phyloP scores from a whole-genome alignment of 371 early-diverging fungal species.

The Mortierella sp. region DNA sequence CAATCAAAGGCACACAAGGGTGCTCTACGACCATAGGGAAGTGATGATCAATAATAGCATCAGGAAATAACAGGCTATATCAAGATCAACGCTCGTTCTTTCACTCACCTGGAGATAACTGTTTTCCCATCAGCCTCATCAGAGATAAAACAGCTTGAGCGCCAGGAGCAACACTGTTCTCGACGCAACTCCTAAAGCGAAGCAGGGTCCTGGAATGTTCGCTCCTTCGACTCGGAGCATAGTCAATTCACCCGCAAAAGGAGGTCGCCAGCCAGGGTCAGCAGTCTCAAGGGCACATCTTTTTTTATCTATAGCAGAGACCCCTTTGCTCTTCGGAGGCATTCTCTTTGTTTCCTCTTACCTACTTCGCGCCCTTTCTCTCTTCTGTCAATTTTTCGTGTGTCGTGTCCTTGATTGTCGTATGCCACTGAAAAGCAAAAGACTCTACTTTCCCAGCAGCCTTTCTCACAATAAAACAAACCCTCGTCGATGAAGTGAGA shows the following conservation, averaged over 20 bases:
- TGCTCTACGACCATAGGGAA: no score
- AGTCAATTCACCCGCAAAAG: background rate
- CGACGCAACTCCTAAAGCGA: background rate
- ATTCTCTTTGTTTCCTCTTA: background rate
- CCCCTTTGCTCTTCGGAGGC: no score
- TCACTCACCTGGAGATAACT: no score
- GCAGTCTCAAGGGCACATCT: background rate
- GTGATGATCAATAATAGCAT: background rate
- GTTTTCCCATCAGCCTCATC: background rate
- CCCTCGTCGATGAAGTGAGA: no score
- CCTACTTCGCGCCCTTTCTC: background rate
- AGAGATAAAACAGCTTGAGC: background rate
- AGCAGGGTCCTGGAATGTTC: background rate
- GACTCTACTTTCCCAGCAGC: no score
- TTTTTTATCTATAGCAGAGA: background rate
- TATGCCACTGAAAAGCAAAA: no score
- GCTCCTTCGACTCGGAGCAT: background rate
- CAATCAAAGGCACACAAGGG: no score
- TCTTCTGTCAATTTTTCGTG: background rate
- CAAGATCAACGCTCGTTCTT: no score
- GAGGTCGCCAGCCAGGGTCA: background rate
- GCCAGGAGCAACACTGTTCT: background rate
- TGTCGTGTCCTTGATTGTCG: no score
- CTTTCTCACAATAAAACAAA: no score
- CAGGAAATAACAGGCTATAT: no score